Percentiles rank a stretch among this genome's conserved stretches.
Conservation (phyloP, 2,329 filamentous ascomycete species). For the Neurospora crassa region DNA sequence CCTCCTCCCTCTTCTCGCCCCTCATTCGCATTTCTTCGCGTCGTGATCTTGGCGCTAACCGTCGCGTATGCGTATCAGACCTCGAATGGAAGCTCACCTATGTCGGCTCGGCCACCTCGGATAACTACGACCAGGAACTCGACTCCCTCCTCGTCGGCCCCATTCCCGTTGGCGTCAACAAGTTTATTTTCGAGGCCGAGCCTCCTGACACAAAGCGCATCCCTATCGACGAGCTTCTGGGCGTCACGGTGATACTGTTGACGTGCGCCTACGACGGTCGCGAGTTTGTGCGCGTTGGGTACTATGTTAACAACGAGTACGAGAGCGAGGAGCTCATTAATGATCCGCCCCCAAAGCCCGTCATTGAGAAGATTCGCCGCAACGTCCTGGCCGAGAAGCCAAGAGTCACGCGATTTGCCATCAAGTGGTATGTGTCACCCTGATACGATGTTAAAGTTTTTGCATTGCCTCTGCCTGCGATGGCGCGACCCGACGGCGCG, state of each 20-base stretch:
- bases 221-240: constrained; percentile 88
- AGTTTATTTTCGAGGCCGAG: constrained; percentile 95
- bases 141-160: constrained; percentile 93
- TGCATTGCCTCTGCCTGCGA: not conserved
- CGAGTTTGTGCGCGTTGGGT: constrained; percentile 95
- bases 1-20: not conserved
- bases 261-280: constrained; percentile 94
- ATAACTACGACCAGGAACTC: constrained; percentile 96
- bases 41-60: not conserved
- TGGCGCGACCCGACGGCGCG: not conserved
- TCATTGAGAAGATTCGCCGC: constrained; percentile 83
- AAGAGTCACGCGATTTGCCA: constrained; percentile 91
- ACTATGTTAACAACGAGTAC: constrained; percentile 99
- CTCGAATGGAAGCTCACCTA: constrained; percentile 99
- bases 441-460: not conserved
- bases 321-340: constrained; percentile 80
- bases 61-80: constrained; percentile 44
- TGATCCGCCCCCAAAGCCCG: constrained; percentile 84
- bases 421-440: constrained; percentile 71
- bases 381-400: constrained; percentile 97
- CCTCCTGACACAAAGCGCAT: constrained; percentile 84
- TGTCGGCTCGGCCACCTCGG: constrained; percentile 95
- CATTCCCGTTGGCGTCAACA: constrained; percentile 96
- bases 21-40: not conserved
- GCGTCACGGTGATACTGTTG: constrained; percentile 92